phyloP scores from a whole-genome alignment of 1,139 yeast species.

The Sugiyamaella novakii region DNA sequence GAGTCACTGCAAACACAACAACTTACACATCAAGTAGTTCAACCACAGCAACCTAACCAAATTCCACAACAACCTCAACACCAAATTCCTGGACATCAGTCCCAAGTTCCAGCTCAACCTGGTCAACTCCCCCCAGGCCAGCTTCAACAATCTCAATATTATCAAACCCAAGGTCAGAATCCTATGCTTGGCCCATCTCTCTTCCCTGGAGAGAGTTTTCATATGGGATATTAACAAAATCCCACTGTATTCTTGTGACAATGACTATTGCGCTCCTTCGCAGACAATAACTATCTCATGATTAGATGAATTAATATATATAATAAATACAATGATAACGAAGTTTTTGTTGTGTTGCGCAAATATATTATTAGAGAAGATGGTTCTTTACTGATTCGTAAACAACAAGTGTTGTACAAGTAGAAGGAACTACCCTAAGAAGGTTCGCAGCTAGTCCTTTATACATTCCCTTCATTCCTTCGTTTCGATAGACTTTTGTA shows the following conservation, averaged over 20 bases:
- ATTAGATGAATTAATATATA: neutral
- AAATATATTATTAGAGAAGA: too few species aligned
- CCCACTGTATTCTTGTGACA: too few species aligned
- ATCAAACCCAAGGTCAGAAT: conserved; percentile 21
- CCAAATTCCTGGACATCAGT: conserved; percentile 3
- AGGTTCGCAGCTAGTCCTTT: conserved; percentile 81
- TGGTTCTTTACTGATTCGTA: conserved; percentile 53
- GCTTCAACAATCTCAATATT: conserved; percentile 17
- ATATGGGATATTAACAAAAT: conserved; percentile 31
- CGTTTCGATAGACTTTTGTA: conserved; percentile 45
- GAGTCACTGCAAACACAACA: conserved; percentile 16
- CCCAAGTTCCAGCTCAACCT: neutral
- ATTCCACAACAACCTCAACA: conserved; percentile 7
- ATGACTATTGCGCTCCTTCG: too few species aligned
- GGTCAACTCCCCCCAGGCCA: neutral
- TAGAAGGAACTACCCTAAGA: conserved; percentile 85
- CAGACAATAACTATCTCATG: too few species aligned
- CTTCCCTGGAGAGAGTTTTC: conserved; percentile 29
- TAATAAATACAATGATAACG: conserved; percentile 3
- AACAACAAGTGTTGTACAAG: conserved; percentile 76
- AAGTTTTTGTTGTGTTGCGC: too few species aligned
- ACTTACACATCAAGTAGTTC: conserved; percentile 4
- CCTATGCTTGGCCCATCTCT: conserved; percentile 28
- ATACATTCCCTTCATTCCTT: conserved; percentile 67
- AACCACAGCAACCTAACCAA: conserved; percentile 2